Evolutionary conservation across 148 eudicot genomes (phyloP).

Genomic region (Drosera capensis): DNA sequence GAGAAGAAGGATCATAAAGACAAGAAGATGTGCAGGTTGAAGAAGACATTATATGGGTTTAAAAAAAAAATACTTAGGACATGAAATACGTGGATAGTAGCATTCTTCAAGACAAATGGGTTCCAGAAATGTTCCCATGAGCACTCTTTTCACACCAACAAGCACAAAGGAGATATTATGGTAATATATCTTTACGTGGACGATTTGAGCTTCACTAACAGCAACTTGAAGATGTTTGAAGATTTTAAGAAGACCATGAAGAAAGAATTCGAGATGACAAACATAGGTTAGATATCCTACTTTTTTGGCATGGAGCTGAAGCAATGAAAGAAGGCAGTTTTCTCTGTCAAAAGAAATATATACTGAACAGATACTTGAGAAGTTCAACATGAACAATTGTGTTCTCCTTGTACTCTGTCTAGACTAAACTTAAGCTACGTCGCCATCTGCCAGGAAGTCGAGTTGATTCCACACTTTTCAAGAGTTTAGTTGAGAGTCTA

Average conservation of each 20-base stretch:
- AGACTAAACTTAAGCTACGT: neutral
- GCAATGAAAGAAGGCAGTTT: neutral
- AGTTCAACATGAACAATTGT: neutral
- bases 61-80: too few species aligned
- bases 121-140: too few species aligned
- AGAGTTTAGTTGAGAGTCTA: neutral
- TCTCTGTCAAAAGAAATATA: neutral
- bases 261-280: neutral
- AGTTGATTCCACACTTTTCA: neutral
- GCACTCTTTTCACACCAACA: too few species aligned
- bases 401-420: too few species aligned
- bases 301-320: conserved; percentile 1
- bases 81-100: too few species aligned
- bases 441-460: neutral
- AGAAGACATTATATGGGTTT: too few species aligned
- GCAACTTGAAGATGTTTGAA: neutral
- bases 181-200: conserved; percentile 3
- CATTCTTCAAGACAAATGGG: too few species aligned
- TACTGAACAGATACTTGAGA: neutral
- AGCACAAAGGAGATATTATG: too few species aligned
- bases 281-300: neutral
- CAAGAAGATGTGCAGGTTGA: too few species aligned
- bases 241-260: neutral
- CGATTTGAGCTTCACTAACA: neutral
- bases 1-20: too few species aligned